Evolutionary conservation across 148 eudicot species (phyloP).

Genomic region (Vaccinium macrocarpon): DNA sequence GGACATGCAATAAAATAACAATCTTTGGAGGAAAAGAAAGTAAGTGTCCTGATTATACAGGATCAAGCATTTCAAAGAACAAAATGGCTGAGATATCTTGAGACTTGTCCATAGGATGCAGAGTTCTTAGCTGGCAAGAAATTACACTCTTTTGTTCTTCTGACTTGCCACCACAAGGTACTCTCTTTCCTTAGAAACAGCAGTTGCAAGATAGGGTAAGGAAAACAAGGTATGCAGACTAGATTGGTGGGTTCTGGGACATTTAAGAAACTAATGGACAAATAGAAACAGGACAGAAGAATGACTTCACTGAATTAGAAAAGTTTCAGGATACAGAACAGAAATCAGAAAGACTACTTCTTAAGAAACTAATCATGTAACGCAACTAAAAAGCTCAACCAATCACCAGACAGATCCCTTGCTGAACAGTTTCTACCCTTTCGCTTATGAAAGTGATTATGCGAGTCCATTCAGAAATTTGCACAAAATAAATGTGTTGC

Average conservation of each 20-base stretch:
- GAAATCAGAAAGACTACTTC: background rate
- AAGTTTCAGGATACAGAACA: background rate
- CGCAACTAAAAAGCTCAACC: background rate
- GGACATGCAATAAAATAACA: background rate
- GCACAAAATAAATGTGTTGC: background rate
- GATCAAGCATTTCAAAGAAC: background rate
- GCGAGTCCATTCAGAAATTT: background rate
- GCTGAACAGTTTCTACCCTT: background rate
- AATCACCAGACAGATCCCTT: background rate
- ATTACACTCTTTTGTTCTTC: background rate
- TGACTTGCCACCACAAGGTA: background rate
- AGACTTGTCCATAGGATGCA: background rate
- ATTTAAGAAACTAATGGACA: background rate
- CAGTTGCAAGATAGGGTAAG: background rate
- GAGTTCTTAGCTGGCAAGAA: background rate
- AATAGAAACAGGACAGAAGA: background rate
- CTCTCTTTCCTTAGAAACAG: background rate
- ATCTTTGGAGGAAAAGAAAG: background rate
- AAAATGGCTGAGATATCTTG: background rate
- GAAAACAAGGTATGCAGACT: background rate
- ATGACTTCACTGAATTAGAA: background rate
- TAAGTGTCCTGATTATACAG: background rate
- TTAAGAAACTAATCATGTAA: background rate
- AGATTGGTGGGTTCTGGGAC: background rate
- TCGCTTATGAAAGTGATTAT: background rate